phyloP scores from a whole-genome alignment of 306 rosid genomes.

The Styphnolobium japonicum region DNA sequence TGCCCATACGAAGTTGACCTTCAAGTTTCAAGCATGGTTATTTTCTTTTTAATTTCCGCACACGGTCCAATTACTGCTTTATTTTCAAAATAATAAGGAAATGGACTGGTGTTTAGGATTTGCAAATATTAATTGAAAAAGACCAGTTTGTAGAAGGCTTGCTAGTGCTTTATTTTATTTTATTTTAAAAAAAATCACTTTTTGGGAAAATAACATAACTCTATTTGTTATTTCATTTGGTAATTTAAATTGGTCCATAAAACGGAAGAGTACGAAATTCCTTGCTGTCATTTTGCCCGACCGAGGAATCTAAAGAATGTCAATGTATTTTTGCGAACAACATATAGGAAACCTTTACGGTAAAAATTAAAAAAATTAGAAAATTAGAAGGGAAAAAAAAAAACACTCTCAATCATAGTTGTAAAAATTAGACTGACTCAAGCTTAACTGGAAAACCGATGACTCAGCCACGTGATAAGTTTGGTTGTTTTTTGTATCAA shows the following conservation, averaged over 20 bases:
- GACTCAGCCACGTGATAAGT: not conserved
- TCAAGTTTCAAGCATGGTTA: not conserved
- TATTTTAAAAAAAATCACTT: too few relatives aligned
- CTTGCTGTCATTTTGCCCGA: conserved; percentile 18
- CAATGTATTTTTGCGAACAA: not conserved
- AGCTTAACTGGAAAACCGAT: not conserved
- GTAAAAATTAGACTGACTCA: not conserved
- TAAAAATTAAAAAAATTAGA: not conserved
- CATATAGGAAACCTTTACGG: not conserved
- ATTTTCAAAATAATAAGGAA: not conserved
- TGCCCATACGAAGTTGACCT: not conserved
- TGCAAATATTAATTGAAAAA: not conserved
- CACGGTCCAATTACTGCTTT: not conserved
- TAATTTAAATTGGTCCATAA: not conserved
- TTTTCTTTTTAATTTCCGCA: not conserved
- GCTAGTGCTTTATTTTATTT: not conserved
- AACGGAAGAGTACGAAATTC: not conserved
- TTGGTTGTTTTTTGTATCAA: not conserved
- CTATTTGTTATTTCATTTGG: not conserved
- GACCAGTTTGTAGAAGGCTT: not conserved
- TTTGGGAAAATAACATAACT: conserved; percentile 5
- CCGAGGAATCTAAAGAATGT: conserved; percentile 26
- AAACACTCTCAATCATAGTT: not conserved
- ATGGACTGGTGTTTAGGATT: not conserved
- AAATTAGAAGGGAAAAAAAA: not conserved